Evolutionary conservation across 2,329 filamentous ascomycete genomes (phyloP).

Genomic region (Fusarium equiseti): DNA sequence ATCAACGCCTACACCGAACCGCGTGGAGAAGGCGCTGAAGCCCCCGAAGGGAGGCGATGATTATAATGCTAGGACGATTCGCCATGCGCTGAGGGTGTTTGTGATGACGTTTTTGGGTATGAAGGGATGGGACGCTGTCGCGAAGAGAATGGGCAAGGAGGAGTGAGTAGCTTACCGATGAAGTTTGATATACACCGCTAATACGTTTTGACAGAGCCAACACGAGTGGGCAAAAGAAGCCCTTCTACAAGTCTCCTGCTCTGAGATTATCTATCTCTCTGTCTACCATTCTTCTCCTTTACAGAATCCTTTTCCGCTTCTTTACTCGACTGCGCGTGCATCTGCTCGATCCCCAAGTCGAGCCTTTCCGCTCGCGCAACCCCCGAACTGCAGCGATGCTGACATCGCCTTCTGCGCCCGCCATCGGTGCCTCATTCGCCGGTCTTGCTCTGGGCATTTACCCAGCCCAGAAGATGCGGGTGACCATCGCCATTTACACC

Average conservation of each 20-base stretch:
- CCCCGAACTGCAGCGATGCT: constrained; percentile 79
- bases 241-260: constrained; percentile 74
- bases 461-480: constrained; percentile 73
- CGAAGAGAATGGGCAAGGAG: constrained; percentile 60
- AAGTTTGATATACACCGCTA: neutral
- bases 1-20: constrained; percentile 66
- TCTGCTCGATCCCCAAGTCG: constrained; percentile 82
- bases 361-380: constrained; percentile 85
- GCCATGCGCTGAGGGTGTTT: constrained; percentile 79
- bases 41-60: constrained; percentile 64
- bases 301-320: constrained; percentile 91
- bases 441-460: constrained; percentile 85
- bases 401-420: constrained; percentile 86
- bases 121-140: constrained; percentile 70
- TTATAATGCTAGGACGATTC: constrained; percentile 76
- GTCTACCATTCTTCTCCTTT: constrained; percentile 86
- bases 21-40: constrained; percentile 60
- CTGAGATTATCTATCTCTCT: constrained; percentile 85
- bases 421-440: constrained; percentile 89
- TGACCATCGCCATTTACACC: constrained; percentile 85
- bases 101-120: constrained; percentile 71
- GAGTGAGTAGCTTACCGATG: constrained; percentile 54
- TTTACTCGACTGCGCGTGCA: constrained; percentile 82
- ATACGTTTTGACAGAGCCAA: constrained; percentile 38
- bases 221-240: constrained; percentile 59